Evolutionary conservation across 2,329 filamentous ascomycete genomes (phyloP).

Genomic region (Colletotrichum euphorbiae): DNA sequence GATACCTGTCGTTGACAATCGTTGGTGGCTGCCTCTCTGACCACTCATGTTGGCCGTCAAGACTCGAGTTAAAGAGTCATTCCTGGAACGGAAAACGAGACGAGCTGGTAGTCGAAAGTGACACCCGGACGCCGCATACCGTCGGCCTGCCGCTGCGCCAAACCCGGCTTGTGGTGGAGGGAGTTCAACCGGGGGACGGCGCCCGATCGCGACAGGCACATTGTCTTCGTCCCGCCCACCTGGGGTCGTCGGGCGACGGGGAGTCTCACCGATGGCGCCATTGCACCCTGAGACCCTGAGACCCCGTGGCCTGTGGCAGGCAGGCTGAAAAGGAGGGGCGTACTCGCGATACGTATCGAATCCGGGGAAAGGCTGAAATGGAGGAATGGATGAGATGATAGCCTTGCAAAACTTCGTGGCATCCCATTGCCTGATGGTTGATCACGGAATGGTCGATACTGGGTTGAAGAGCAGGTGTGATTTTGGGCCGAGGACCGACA

Average conservation of each 20-base stretch:
- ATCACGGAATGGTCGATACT: not conserved
- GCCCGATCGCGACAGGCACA: conserved; percentile 32
- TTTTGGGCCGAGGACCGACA: not conserved
- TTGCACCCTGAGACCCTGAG: conserved; percentile 35
- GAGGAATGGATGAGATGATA: conserved; percentile 7
- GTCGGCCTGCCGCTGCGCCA: conserved; percentile 10
- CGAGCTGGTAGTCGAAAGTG: conserved; percentile 10
- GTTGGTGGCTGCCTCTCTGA: conserved; percentile 1
- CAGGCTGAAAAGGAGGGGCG: conserved; percentile 36
- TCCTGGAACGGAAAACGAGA: conserved; percentile 25
- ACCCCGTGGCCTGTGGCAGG: too few relatives aligned
- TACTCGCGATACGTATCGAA: conserved; percentile 37
- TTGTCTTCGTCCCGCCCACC: conserved; percentile 25
- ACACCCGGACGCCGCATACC: conserved; percentile 16
- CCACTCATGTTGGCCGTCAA: conserved; percentile 15
- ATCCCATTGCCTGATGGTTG: not conserved
- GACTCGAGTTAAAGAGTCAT: not conserved
- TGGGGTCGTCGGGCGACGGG: conserved; percentile 34
- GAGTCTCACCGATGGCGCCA: conserved; percentile 35
- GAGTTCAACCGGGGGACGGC: conserved; percentile 3
- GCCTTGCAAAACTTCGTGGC: conserved; percentile 26
- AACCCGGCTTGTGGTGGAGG: conserved; percentile 32
- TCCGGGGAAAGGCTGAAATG: conserved; percentile 38
- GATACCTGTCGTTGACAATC: conserved; percentile 19
- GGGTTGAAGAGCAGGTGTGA: not conserved